Base-by-base conservation (phyloP, 352 stramenopile species). In the Phytopythium vexans region DNA sequence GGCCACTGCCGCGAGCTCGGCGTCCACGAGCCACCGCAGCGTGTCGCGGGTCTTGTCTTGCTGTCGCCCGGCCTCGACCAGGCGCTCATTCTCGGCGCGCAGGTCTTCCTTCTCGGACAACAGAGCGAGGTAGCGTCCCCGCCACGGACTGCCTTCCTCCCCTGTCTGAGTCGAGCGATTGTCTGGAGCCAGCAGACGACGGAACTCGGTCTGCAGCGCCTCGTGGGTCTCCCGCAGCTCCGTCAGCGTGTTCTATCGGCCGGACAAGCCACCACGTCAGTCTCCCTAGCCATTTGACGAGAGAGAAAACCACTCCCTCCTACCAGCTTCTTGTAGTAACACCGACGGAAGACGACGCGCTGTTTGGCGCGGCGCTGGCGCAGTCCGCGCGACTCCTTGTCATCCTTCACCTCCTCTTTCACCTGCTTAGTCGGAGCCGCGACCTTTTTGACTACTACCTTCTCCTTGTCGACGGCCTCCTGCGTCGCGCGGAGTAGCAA, bases 271-370 rank as follows among this genome's bases (percentile, higher is more conserved):
- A 27, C 8, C 7, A 0, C 32, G 12, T 39, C 3, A 39, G 27
- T 38, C 39, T 6, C 21, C 21, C 12, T 41, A 8, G 27, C 14
- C 32, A 49, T 4, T 5, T 15, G 11, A 31, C 16, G 27, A 40
- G 5, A 32, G 11, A 38, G 14, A 4, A 7, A 31, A 4, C 7
- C 33, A 42, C 21, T 5, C 38, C 5, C 51, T 82, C 77, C 56
- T 73, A 88, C 78, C 51, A 86, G 84, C 62, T 89, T 89, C 64
- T 86, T 86, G 73, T 89, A 89, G 72, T 88, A 88, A 65, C 74
- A 86, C 6, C 73, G 70, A 58, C 82, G 79, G 53, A 86, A 77
- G 53, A 87, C 82, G 50, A 86, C 74, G 7, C 78, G 76, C 66
- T 89, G 78, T 56, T 86, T 86, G 8, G 71, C 72, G 37, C 78